Evolutionary conservation across 2,329 filamentous ascomycete genomes (phyloP), one percentile per base, ranked within the genome.

Genomic region (Xylaria sp.): DNA sequence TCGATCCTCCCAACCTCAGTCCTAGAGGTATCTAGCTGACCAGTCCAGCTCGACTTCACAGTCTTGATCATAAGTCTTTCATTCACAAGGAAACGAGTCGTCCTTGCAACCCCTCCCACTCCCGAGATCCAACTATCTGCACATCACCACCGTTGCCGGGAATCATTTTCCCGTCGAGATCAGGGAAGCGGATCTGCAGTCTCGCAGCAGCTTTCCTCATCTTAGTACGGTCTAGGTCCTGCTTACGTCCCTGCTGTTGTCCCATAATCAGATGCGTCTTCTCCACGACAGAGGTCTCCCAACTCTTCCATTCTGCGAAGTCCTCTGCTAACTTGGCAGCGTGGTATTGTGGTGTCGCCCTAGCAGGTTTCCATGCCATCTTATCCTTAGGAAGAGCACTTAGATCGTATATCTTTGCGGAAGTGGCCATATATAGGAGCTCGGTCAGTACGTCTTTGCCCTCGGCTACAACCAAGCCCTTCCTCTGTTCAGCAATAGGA

Each of bases 261-360:
- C 69, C 68, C 47, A 63, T 50, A 3, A 66, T 65, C 31, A 87
- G 75, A 6, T 81, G 78, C 59, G 77, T 76, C 80, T 89, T 89
- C 74, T 82, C 81, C 11, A 86, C 73, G 38, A 90, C 84, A 6
- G 82, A 81, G 27, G 82, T 80, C 72, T 85, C 82, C 88, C 88
- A 90, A 66, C 80, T 79, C 72, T 81, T 83, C 88, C 88, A 90
- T 1, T 83, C 81, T 27, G 85, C 88, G 73, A 87, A 90, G 69
- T 91, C 86, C 77, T 92, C 90, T 64, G 82, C 84, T 76, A 90
- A 86, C 76, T 83, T 85, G 20, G 89, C 89, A 10, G 89, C 88
- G 67, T 90, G 87, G 79, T 89, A 92, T 75, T 88, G 85, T 3
- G 89, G 87, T 51, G 88, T 91, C 44, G 82, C 83, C 74, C 81